Evolutionary conservation across 352 stramenopile species (phyloP), one percentile per base, ranked within the genome.

Genomic region (Phytophthora cactorum): DNA sequence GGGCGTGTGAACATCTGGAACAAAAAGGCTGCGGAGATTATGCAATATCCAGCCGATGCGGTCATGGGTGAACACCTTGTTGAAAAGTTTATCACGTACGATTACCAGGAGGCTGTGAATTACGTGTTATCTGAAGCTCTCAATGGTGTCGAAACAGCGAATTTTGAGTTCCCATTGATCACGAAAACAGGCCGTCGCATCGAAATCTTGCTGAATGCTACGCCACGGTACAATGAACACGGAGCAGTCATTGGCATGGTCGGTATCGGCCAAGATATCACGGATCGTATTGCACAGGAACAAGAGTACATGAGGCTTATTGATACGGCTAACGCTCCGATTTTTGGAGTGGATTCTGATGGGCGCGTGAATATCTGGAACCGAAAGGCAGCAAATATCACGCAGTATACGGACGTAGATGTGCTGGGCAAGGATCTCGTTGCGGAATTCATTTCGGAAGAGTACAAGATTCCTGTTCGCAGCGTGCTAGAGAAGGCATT

Each of bases 1-100:
- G 77, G 87, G 12, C 73, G 79, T 44, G 87, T 93, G 25, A 92
- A 94, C 43, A 92, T 91, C 59, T 91, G 88, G 88, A 95, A 96
- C 36, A 67, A 84, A 4, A 93, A 94, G 73, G 88, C 82, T 59
- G 81, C 77, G 7, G 74, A 96, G 27, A 89, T 91, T 43, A 96
- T 87, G 7, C 84, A 93, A 31, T 95, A 93, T 53, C 68, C 76
- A 2, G 80, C 79, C 25, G 71, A 82, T 53, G 84, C 95, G 29
- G 86, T 92, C 7, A 70, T 91, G 8, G 81, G 83, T 34, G 80
- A 66, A 12, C 87, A 89, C 36, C 65, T 93, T 15, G 86, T 93
- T 12, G 79, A 90, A 39, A 89, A 85, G 25, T 96, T 96, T 61
- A 93, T 93, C 58, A 73, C 79, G 4, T 55, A 81, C 9, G 80